A percentile compares a stretch with the other conserved stretches of the same genome.
Conservation (phyloP, 805 yeast species). For the Cyberlindnera misumaiensis region DNA sequence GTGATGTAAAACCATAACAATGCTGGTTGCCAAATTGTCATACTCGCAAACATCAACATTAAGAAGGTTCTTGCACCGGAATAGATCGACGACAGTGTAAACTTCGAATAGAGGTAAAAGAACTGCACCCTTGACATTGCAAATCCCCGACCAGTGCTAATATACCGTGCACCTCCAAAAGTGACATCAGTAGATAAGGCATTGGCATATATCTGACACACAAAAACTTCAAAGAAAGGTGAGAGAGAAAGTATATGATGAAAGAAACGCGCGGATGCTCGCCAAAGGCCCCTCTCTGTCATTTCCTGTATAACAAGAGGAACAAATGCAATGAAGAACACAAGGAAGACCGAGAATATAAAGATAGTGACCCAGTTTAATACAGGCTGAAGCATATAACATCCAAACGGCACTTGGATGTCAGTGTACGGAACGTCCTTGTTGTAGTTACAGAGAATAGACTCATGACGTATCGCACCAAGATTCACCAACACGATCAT, state of each 20-base stretch:
- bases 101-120: slow-evolving; percentile 63
- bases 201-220: slow-evolving; percentile 85
- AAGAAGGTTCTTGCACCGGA: slow-evolving; percentile 65
- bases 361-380: slow-evolving; percentile 85
- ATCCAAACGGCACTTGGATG: slow-evolving; percentile 69
- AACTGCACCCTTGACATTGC: slow-evolving; percentile 80
- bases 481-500: slow-evolving; percentile 73
- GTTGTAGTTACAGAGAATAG: slow-evolving; percentile 61
- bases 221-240: slow-evolving; percentile 91
- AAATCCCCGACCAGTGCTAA: slow-evolving; percentile 91
- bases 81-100: slow-evolving; percentile 71
- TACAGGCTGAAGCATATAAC: slow-evolving; percentile 82
- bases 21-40: slow-evolving; percentile 77
- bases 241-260: slow-evolving; percentile 77
- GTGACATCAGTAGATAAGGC: slow-evolving; percentile 69
- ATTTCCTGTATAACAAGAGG: slow-evolving; percentile 85
- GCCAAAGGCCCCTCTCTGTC: slow-evolving; percentile 77
- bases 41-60: slow-evolving; percentile 66
- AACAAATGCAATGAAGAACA: slow-evolving; percentile 84
- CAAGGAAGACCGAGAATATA: slow-evolving; percentile 84
- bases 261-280: slow-evolving; percentile 62
- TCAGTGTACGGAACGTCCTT: slow-evolving; percentile 67
- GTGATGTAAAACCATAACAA: slow-evolving; percentile 72
- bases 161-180: slow-evolving; percentile 88
- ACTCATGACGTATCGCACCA: slow-evolving; percentile 71